Evolutionary conservation across 1,284 basidiomycete species (phyloP), one percentile per base, ranked within the genome.

Genomic region (Sanghuangporus baumii): DNA sequence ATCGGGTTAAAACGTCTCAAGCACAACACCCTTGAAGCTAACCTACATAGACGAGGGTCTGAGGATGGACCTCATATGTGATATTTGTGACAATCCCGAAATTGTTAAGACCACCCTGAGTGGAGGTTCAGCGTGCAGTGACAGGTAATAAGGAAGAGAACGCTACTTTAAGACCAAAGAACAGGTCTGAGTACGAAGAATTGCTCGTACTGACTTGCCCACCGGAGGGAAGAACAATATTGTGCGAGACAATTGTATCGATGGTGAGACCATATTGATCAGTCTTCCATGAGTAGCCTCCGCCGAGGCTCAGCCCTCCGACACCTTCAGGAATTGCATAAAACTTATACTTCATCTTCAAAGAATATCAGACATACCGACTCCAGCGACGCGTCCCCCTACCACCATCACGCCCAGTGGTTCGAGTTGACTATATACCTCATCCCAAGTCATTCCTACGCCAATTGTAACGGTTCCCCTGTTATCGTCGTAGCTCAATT

Each of bases 321-420:
- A 57, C 51, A 51, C 59, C 59, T 60, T 31, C 3, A 31, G 3
- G 26, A 31, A 36, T n/a, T 38, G 20, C 11, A 37, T 36, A 47
- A n/a, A 34, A n/a, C 38, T 40, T 3, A 18, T 43, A 8, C 11
- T 48, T 48, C 14, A 12, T 23, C n/a, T 9, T 31, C 1, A 9
- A 9, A 34, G 23, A 6, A 20, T 23, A 23, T 12, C 6, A 51
- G 26, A n/a, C 12, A 48, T 26, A 58, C 67, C 66, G n/a, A 67
- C 59, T n/a, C 68, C 66, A 31, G 63, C 26, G 11, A 66, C 66
- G n/a, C 70, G 61, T 14, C 69, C 70, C 9, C 70, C 70, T 12
- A 64, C 63, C n/a, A 70, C 66, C 54, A 57, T 71, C 23, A 66
- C 57, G 18, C 64, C 65, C 36, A 43, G 43, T 16, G 60, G 62